Conservation (phyloP, 352 stramenopile species). For the Aphanomyces euteiches region DNA sequence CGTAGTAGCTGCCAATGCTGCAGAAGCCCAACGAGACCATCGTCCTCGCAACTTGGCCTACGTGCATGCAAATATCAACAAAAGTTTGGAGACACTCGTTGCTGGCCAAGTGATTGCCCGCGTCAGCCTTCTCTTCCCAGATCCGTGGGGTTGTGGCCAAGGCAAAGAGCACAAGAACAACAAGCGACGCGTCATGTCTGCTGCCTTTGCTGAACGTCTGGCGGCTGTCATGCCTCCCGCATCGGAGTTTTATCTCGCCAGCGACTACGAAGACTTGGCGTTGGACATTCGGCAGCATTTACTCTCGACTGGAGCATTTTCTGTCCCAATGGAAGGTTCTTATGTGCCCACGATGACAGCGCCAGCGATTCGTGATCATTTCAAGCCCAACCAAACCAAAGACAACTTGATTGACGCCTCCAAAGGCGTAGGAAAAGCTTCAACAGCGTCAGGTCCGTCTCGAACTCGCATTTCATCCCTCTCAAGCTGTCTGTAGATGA, state of each 20-base stretch:
- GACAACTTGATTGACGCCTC: background rate
- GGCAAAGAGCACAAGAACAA: slow-evolving; percentile 16
- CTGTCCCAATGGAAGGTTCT: background rate
- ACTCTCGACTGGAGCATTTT: background rate
- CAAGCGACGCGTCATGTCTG: slow-evolving; percentile 10
- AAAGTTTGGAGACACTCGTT: slow-evolving; percentile 6
- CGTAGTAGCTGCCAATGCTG: slow-evolving; percentile 11
- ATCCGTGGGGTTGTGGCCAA: slow-evolving; percentile 11
- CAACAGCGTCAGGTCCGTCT: background rate
- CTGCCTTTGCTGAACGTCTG: slow-evolving; percentile 3
- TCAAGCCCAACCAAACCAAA: background rate
- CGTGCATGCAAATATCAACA: slow-evolving; percentile 15
- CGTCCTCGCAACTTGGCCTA: background rate
- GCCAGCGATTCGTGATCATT: background rate
- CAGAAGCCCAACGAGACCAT: background rate
- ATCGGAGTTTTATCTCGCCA: slow-evolving; percentile 17
- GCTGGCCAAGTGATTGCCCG: background rate
- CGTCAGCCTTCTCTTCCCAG: slow-evolving; percentile 12
- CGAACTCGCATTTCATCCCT: no score
- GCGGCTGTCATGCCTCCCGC: background rate
- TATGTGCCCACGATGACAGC: slow-evolving; percentile 5
- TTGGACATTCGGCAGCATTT: slow-evolving; percentile 7
- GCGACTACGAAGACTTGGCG: slow-evolving; percentile 19
- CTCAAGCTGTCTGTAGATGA: no score
- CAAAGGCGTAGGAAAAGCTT: slow-evolving; percentile 9